Conservation (phyloP, 139 green algal genomes). For the Picochlorum sp. region DNA sequence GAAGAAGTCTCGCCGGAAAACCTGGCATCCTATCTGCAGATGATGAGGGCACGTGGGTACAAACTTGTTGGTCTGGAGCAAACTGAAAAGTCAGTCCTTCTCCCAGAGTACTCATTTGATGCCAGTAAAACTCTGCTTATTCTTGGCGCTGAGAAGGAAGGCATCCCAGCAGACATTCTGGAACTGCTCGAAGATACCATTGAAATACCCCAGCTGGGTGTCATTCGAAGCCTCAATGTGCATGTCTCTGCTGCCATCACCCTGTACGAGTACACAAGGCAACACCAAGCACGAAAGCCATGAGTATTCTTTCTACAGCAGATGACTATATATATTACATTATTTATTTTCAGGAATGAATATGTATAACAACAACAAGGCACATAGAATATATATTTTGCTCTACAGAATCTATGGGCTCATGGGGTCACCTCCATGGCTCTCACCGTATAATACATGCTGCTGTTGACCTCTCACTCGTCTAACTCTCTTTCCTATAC, state of each 20-base stretch:
- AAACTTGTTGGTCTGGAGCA: constrained; percentile 82
- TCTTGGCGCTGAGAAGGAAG: constrained; percentile 80
- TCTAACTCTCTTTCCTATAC: too few species aligned
- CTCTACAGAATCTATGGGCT: not conserved
- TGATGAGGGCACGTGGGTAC: constrained; percentile 52
- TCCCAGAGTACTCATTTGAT: constrained; percentile 42
- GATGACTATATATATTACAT: not conserved
- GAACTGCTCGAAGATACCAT: constrained; percentile 65
- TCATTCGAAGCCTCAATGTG: constrained; percentile 87
- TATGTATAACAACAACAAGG: too few species aligned
- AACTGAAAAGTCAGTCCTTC: constrained; percentile 55
- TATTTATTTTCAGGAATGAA: not conserved
- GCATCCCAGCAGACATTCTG: constrained; percentile 56
- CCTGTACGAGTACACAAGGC: constrained; percentile 77
- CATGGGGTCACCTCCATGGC: constrained; percentile 3
- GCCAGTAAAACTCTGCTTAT: constrained; percentile 59
- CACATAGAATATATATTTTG: not conserved
- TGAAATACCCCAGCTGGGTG: constrained; percentile 88
- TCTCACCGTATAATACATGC: not conserved
- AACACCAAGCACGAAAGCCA: constrained; percentile 16
- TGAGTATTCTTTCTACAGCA: not conserved
- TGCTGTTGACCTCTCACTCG: not conserved
- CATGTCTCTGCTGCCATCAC: constrained; percentile 82
- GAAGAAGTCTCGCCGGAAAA: constrained; percentile 47
- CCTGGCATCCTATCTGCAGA: constrained; percentile 59